These are phyloP conservation scores for Prunus salicina DNA, from an alignment of 306 rosid genomes.

Conservation along the genomic window DNA sequence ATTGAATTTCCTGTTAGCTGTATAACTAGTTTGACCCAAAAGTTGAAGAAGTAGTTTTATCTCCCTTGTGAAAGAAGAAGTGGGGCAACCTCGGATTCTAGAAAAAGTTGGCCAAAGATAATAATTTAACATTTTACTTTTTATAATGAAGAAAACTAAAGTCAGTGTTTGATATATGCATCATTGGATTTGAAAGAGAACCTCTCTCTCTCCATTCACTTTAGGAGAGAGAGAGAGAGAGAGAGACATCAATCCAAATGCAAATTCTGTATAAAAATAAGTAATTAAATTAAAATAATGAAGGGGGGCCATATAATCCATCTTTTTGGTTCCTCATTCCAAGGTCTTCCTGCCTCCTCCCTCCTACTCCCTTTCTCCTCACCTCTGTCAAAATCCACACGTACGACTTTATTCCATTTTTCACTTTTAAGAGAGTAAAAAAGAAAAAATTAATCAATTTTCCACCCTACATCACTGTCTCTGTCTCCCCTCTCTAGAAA, in stretches of 20 bases:
- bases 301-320: background rate
- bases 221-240: background rate
- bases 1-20: conserved; percentile 14
- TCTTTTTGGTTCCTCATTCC: conserved; percentile 34
- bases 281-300: background rate
- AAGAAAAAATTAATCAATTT: background rate
- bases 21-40: conserved; percentile 30
- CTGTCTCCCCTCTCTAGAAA: too few relatives aligned
- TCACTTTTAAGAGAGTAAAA: background rate
- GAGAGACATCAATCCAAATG: conserved; percentile 26
- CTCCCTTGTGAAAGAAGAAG: conserved; percentile 18
- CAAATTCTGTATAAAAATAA: background rate
- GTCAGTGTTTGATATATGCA: conserved; percentile 8
- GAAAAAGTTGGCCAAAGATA: conserved; percentile 32
- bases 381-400: background rate
- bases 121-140: background rate
- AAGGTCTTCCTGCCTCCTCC: conserved; percentile 1
- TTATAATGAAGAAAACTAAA: conserved; percentile 14
- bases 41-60: conserved; percentile 22
- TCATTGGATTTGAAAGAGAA: conserved; percentile 34
- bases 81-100: conserved; percentile 67
- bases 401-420: conserved; percentile 1
- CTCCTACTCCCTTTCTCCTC: background rate
- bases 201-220: too few relatives aligned
- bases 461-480: background rate